Conservation (phyloP, 306 rosid genomes). For the Chamaecrista fasciculata region DNA sequence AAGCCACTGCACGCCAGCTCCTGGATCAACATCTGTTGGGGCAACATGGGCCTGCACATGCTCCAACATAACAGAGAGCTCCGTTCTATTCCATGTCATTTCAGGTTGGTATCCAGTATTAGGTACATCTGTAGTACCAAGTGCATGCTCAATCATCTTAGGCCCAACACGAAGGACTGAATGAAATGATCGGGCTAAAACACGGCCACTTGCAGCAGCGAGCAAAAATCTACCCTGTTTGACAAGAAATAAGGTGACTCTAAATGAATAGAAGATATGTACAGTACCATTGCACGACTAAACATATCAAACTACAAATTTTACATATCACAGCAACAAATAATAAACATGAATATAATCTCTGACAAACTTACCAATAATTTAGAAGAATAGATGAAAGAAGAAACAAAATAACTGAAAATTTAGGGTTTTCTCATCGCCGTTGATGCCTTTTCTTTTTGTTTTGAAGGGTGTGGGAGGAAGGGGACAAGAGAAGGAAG, state of each 20-base stretch:
- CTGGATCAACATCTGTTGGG: constrained; percentile 97
- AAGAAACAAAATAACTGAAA: background rate
- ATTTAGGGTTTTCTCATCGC: background rate
- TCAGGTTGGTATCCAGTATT: constrained; percentile 62
- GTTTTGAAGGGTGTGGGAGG: too few species aligned
- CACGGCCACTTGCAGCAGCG: constrained; percentile 92
- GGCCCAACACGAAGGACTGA: constrained; percentile 78
- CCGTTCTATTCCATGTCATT: constrained; percentile 88
- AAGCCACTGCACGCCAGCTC: constrained; percentile 99
- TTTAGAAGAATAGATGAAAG: constrained; percentile 1
- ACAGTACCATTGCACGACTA: background rate
- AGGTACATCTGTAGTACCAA: constrained; percentile 41
- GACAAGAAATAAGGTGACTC: constrained; percentile 8
- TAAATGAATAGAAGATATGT: background rate
- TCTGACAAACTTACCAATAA: background rate
- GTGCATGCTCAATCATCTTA: constrained; percentile 79
- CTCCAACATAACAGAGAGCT: constrained; percentile 90
- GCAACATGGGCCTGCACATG: constrained; percentile 99
- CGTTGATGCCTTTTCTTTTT: too few species aligned
- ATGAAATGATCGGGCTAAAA: constrained; percentile 85
- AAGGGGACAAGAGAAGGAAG: too few species aligned
- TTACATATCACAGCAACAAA: background rate
- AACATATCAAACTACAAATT: background rate
- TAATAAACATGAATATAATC: constrained; percentile 2
- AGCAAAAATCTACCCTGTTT: constrained; percentile 92